Evolutionary conservation across 2,329 filamentous ascomycete genomes (phyloP).

Genomic region (Westerdykella ornata): DNA sequence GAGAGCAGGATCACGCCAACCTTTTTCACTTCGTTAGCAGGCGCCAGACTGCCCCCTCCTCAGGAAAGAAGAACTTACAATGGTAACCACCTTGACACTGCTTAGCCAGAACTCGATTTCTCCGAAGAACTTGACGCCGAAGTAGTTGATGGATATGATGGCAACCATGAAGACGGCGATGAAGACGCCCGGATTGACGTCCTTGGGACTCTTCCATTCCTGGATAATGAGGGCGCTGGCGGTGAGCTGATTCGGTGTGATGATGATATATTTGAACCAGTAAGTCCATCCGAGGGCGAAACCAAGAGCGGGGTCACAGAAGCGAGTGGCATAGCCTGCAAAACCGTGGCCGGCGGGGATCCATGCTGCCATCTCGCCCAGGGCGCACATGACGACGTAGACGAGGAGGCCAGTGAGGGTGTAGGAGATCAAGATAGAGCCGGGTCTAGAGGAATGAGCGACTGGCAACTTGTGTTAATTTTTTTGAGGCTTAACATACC

Average conservation of each 20-base stretch:
- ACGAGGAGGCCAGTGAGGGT: slow-evolving; percentile 63
- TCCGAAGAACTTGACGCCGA: slow-evolving; percentile 53
- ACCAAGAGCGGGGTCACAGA: slow-evolving; percentile 72
- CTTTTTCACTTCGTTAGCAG: slow-evolving; percentile 4
- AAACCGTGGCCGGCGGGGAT: slow-evolving; percentile 72
- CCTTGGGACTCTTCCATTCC: slow-evolving; percentile 62
- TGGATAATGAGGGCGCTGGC: slow-evolving; percentile 69
- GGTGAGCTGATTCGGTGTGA: slow-evolving; percentile 78
- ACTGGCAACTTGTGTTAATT: background rate
- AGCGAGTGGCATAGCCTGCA: slow-evolving; percentile 71
- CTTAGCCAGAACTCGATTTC: slow-evolving; percentile 48
- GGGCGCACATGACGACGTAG: slow-evolving; percentile 72
- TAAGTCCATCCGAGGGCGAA: slow-evolving; percentile 63
- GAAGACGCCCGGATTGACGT: slow-evolving; percentile 70
- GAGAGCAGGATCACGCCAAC: slow-evolving; percentile 42
- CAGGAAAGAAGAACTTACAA: slow-evolving; percentile 16
- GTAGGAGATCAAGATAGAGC: slow-evolving; percentile 65
- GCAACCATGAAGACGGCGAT: slow-evolving; percentile 54
- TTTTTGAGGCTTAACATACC: slow-evolving; percentile 22
- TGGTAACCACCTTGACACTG: slow-evolving; percentile 42
- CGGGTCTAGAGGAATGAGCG: slow-evolving; percentile 45
- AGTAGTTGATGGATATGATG: slow-evolving; percentile 43
- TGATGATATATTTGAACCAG: slow-evolving; percentile 72
- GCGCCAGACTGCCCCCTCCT: background rate
- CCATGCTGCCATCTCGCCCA: slow-evolving; percentile 83